These are phyloP conservation scores for Macrolepiota dolichaula DNA, from an alignment of 768 basidiomycete genomes.

Conservation along the genomic window DNA sequence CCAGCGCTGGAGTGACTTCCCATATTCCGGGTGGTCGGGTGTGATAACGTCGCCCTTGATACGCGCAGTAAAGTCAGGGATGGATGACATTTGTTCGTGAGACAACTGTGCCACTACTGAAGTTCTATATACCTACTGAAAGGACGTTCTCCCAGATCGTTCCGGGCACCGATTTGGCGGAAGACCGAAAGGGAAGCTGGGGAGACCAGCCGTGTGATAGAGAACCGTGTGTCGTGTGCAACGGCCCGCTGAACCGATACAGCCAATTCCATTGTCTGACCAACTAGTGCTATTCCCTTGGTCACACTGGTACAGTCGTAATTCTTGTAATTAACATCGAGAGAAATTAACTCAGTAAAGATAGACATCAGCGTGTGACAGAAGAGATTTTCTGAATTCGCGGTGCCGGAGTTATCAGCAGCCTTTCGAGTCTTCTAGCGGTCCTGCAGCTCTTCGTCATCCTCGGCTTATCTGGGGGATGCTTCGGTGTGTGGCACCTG, in stretches of 20 bases:
- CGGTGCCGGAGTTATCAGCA: no score
- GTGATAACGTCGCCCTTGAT: constrained; percentile 44
- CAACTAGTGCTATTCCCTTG: neutral
- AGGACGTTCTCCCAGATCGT: constrained; percentile 5
- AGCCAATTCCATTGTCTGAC: neutral
- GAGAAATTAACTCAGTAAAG: neutral
- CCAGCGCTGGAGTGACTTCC: constrained; percentile 41
- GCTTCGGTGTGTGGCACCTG: neutral
- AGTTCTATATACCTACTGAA: neutral
- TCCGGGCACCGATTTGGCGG: neutral
- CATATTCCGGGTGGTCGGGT: constrained; percentile 32
- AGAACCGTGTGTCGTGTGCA: neutral
- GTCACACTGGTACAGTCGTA: neutral
- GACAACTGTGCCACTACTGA: neutral
- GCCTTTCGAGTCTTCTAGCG: neutral
- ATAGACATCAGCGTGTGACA: neutral
- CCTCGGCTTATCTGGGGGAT: neutral
- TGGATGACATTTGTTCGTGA: neutral
- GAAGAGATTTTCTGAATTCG: neutral
- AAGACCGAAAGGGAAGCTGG: neutral
- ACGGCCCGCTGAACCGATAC: neutral
- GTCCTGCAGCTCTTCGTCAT: neutral
- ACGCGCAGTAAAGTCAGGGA: neutral
- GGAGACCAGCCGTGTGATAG: neutral
- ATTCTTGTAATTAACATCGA: neutral